Percentiles rank a stretch among this genome's conserved stretches.
Conservation (phyloP, 148 eudicot genomes). For the Arbutus unedo region DNA sequence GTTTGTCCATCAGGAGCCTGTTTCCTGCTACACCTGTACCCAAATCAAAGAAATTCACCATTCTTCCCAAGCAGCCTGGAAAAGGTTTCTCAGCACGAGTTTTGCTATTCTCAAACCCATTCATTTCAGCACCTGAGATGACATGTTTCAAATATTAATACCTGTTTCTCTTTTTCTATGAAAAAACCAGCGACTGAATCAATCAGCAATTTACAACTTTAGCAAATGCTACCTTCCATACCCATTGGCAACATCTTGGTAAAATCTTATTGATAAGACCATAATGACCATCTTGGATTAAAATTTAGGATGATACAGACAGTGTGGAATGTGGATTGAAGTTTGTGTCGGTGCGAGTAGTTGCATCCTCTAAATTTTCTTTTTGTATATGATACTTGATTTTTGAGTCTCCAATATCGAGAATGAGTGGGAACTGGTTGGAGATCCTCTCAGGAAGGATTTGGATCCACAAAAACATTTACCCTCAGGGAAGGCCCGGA, state of each 20-base stretch:
- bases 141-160: constrained; percentile 8
- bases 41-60: constrained; percentile 84
- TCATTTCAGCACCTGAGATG: constrained; percentile 58
- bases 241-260: neutral
- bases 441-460: too few species aligned
- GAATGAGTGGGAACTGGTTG: too few species aligned
- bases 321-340: too few species aligned
- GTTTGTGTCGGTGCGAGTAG: too few species aligned
- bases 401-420: too few species aligned
- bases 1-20: constrained; percentile 74
- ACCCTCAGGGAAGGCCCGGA: neutral
- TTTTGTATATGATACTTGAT: too few species aligned
- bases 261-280: too few species aligned
- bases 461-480: neutral
- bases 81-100: constrained; percentile 38
- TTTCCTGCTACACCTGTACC: constrained; percentile 53
- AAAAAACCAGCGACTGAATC: neutral
- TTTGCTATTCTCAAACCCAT: constrained; percentile 50
- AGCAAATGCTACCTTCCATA: neutral
- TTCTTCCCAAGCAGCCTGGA: constrained; percentile 85
- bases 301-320: too few species aligned
- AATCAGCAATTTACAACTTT: neutral
- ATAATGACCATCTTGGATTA: too few species aligned
- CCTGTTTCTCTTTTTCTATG: neutral
- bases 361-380: too few species aligned